Percentiles rank a stretch among this genome's conserved stretches.
These are phyloP conservation scores for Xylaria curta DNA, from an alignment of 495 filamentous ascomycete species.

Conservation along the genomic window DNA sequence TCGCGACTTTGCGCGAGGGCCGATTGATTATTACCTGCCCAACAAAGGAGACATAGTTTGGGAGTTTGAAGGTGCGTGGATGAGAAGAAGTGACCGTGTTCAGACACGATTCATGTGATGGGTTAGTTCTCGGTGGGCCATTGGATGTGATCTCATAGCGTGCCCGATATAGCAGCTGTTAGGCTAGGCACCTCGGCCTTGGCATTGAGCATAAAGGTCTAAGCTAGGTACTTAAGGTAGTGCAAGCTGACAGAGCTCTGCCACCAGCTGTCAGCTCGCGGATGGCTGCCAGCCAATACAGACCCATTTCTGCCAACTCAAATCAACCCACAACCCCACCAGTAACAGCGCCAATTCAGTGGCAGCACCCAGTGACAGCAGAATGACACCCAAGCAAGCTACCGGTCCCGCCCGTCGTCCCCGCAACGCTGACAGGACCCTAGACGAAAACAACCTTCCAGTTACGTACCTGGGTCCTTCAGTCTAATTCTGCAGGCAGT, in stretches of 20 bases:
- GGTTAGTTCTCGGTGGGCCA: slow-evolving; percentile 1
- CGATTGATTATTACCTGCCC: slow-evolving; percentile 2
- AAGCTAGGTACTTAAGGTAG: background rate
- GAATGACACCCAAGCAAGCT: background rate
- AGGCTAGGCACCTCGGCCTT: slow-evolving; percentile 14
- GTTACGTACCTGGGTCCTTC: slow-evolving; percentile 9
- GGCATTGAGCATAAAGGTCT: background rate
- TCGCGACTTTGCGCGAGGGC: slow-evolving; percentile 20
- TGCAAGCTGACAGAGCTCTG: background rate
- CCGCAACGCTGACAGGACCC: slow-evolving; percentile 37
- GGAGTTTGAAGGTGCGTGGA: background rate
- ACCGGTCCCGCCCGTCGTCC: slow-evolving; percentile 36
- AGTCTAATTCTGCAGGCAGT: slow-evolving; percentile 36
- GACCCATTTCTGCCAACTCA: background rate
- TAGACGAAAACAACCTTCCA: slow-evolving; percentile 39
- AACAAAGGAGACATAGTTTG: slow-evolving; percentile 30
- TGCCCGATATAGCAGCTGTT: background rate
- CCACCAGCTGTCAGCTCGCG: slow-evolving; percentile 3
- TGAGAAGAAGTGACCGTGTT: slow-evolving; percentile 10
- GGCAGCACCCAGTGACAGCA: background rate
- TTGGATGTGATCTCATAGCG: slow-evolving; percentile 20
- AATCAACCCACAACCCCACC: background rate
- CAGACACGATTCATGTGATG: background rate
- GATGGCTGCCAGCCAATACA: background rate
- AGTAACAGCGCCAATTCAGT: background rate